Evolutionary conservation across 2,329 filamentous ascomycete genomes (phyloP).

Genomic region (Fusarium drepaniforme): DNA sequence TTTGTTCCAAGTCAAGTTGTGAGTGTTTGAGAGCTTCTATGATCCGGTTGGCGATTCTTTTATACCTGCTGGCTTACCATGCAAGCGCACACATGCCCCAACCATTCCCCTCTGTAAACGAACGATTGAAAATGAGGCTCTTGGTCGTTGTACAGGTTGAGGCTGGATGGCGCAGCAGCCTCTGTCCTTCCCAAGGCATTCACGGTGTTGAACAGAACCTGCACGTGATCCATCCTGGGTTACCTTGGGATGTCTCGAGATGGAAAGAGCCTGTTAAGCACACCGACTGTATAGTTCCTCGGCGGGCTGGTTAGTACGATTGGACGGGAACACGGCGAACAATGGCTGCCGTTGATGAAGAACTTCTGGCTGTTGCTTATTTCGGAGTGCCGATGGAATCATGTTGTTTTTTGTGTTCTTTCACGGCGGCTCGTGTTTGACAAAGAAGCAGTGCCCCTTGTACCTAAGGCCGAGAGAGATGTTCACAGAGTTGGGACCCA

Average conservation of each 20-base stretch:
- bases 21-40: background rate
- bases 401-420: background rate
- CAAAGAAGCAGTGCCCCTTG: background rate
- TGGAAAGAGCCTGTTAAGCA: background rate
- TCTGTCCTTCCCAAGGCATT: conserved; percentile 16
- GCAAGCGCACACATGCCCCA: background rate
- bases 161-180: background rate
- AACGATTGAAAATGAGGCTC: conserved; percentile 5
- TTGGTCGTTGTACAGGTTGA: background rate
- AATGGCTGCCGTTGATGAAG: background rate
- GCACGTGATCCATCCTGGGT: conserved; percentile 15
- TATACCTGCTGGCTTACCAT: background rate
- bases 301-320: too few relatives aligned
- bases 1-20: background rate
- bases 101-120: background rate
- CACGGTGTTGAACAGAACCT: background rate
- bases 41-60: background rate
- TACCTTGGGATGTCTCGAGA: background rate
- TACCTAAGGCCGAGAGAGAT: background rate
- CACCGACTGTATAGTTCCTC: background rate
- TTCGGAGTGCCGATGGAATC: background rate
- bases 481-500: background rate
- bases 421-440: accelerated
- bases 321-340: background rate
- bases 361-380: background rate